Evolutionary conservation across 2,329 filamentous ascomycete species (phyloP), one percentile per base, ranked within the genome.

Genomic region (Penicillium paneum): DNA sequence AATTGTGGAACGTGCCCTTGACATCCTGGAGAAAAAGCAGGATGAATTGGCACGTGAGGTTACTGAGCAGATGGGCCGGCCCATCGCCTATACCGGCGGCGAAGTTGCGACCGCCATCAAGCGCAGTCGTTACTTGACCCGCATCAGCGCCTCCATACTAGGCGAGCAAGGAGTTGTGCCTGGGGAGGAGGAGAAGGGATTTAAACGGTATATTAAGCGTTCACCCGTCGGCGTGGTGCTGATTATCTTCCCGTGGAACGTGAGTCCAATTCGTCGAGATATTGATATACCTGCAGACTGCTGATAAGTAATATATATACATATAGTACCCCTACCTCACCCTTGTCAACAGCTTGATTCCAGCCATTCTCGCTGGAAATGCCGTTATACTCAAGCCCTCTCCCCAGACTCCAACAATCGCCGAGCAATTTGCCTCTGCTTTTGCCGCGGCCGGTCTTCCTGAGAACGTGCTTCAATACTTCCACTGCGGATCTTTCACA

Each of bases 221-320:
- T 84, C 90, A 8, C 90, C 93, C 0, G 83, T 97, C 49, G 93
- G 93, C 0, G 91, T 91, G 11, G 89, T 94, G 15, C 81, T 97
- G 55, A 82, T 97, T 61, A 84, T 97, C 57, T 97, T 97, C 75
- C 89, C 93, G 0, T 97, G 93, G 93, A 97, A 97, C 76, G 91
- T 94, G 76, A 76, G 90, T 81, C 4, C 5, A 26, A 42, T 5
- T 13, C 24, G n/a, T 26, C 8, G 24, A 17, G 11, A 38, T 24
- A n/a, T 36, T 12, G 15, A 13, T 46, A 10, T 26, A 24, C 17
- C 11, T 35, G 5, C 24, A 54, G 38, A 13, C 19, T 24, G 5
- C 40, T 54, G 26, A 50, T 10, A 19, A 10, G 24, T 21, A 35
- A n/a, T 45, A n/a, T 26, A n/a, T 50, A 96, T 32, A n/a, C 42